Base-by-base conservation (phyloP, 1,284 basidiomycete genomes). In the Thelephora terrestris region DNA sequence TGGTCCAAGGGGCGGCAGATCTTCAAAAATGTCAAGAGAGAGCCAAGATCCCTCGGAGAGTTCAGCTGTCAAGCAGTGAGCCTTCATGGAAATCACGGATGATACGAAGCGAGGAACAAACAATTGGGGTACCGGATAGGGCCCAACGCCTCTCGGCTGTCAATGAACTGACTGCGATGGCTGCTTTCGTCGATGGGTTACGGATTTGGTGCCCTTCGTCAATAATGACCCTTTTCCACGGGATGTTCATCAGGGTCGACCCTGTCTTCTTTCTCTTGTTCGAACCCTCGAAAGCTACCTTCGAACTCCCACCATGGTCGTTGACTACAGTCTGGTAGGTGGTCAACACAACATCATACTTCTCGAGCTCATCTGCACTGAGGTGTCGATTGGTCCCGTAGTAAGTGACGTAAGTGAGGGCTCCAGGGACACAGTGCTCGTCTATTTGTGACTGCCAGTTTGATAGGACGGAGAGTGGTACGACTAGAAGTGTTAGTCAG, bases 401-500 rank as follows among this genome's bases (percentile, higher is more conserved):
- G 61, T 92, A 92, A 7, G 81, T 71, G 57, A 77, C 82, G 43
- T 62, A 68, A 0, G 71, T 73, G 23, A 92, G 60, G 1, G 72
- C 62, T 5, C 76, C 79, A 20, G 68, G 68, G 9, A 65, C 67
- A 48, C 87, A 79, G 55, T 93, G 90, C 47, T 92, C 90, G 24
- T 73, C 62, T 32, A 94, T 81, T 62, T 95, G 92, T 57, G 88
- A 85, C 58, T 88, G 83, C 91, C 91, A 95, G 58, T 95, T 95
- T 12, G 87, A 90, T 5, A 94, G 64, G 1, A 95, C 80, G 1
- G 89, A 92, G 17, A 94, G 74, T 1, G 92, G 92, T 17, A 80
- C 84, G 34, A 95, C 91, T 92, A 51, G 18, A 46, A 48, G 47
- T 47, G 27, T 53, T 46, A 14, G 34, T 43, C 38, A 24, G 36